Conservation (phyloP, 306 rosid genomes). For the Lathyrus sativus region DNA sequence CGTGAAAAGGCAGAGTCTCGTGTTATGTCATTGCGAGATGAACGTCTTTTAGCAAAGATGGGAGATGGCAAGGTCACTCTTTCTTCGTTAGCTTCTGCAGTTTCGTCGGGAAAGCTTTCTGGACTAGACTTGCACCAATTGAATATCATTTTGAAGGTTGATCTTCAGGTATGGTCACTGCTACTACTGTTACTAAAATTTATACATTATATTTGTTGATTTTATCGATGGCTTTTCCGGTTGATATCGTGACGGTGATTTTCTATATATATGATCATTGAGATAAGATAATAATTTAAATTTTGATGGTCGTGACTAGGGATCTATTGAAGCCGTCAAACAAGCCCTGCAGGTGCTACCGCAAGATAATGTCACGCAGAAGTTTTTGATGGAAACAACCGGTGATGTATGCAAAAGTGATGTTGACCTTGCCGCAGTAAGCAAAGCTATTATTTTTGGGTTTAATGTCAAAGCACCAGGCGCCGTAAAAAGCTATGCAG, state of each 20-base stretch:
- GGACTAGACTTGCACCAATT: slow-evolving; percentile 97
- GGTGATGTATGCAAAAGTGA: slow-evolving; percentile 90
- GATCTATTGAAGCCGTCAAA: slow-evolving; percentile 91
- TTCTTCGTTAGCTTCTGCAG: slow-evolving; percentile 97
- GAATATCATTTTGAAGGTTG: slow-evolving; percentile 89
- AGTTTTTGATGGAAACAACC: slow-evolving; percentile 91
- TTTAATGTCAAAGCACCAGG: slow-evolving; percentile 82
- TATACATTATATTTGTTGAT: slow-evolving; percentile 18
- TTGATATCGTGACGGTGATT: neutral
- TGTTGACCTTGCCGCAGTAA: slow-evolving; percentile 91
- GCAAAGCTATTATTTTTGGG: slow-evolving; percentile 85
- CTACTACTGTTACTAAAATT: slow-evolving; percentile 25
- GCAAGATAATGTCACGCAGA: slow-evolving; percentile 82
- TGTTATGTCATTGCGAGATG: slow-evolving; percentile 67
- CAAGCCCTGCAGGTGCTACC: slow-evolving; percentile 95
- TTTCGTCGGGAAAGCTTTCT: slow-evolving; percentile 76
- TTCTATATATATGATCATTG: too few relatives aligned
- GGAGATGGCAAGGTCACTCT: slow-evolving; percentile 98
- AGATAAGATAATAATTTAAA: too few relatives aligned
- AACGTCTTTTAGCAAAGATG: slow-evolving; percentile 94
- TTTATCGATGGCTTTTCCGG: slow-evolving; percentile 1
- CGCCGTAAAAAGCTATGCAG: slow-evolving; percentile 83
- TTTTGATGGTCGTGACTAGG: slow-evolving; percentile 46
- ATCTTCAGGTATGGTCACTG: slow-evolving; percentile 79
- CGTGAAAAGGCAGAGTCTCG: slow-evolving; percentile 89